Evolutionary conservation across 768 basidiomycete species (phyloP).

Genomic region (Panus rudis): DNA sequence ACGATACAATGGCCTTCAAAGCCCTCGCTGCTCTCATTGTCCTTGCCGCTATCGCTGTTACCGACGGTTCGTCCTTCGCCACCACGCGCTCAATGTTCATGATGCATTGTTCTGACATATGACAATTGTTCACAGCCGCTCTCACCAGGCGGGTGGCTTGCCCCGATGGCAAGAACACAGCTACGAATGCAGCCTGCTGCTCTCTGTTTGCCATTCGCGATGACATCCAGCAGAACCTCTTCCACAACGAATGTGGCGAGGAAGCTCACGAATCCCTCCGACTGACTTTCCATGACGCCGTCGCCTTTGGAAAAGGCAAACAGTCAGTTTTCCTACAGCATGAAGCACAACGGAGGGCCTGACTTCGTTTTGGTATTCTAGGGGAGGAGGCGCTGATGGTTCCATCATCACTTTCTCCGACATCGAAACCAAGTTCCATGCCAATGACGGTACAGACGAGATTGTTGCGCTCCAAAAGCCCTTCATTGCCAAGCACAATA

Average conservation of each 20-base stretch:
- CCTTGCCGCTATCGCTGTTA: background rate
- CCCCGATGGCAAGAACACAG: constrained; percentile 10
- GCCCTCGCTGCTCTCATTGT: constrained; percentile 2
- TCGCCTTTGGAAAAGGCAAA: constrained; percentile 12
- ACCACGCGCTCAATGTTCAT: background rate
- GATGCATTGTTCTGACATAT: background rate
- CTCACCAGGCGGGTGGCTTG: constrained; percentile 8
- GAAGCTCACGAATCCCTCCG: constrained; percentile 8
- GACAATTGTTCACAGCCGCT: constrained; percentile 1
- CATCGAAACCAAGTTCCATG: constrained; percentile 11
- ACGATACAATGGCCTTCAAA: constrained; percentile 8
- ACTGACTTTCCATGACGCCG: constrained; percentile 16
- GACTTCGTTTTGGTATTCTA: background rate
- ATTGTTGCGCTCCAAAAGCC: constrained; percentile 20
- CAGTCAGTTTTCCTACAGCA: constrained; percentile 18
- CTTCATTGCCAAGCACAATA: constrained; percentile 28
- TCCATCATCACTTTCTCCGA: constrained; percentile 15
- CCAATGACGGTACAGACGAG: constrained; percentile 13
- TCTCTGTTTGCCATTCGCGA: background rate
- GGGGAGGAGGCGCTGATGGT: constrained; percentile 21
- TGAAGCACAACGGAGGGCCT: background rate
- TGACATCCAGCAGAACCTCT: background rate
- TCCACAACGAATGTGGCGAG: constrained; percentile 2
- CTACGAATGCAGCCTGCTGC: constrained; percentile 8
- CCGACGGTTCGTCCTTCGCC: background rate